phyloP scores from a whole-genome alignment of 495 filamentous ascomycete genomes.

The Neurospora sp. region DNA sequence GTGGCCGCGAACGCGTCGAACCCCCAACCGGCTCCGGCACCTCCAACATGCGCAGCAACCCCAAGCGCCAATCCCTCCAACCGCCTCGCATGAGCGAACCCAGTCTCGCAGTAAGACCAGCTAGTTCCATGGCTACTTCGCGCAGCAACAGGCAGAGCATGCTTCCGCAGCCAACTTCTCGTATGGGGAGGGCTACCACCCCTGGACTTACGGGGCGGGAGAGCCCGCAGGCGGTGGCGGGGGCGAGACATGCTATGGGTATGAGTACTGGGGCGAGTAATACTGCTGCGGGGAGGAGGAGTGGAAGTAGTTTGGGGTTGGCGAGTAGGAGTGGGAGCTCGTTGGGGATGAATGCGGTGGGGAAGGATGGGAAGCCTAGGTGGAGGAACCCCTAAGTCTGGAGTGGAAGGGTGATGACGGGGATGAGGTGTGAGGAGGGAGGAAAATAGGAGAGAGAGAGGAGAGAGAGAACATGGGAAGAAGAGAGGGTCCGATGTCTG shows the following conservation, averaged over 20 bases:
- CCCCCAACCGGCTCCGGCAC: slow-evolving; percentile 23
- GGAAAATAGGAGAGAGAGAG: too few relatives aligned
- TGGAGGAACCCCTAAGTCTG: too few relatives aligned
- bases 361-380: slow-evolving; percentile 18
- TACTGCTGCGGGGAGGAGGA: neutral
- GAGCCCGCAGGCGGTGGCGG: slow-evolving; percentile 31
- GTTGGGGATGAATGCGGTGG: slow-evolving; percentile 2
- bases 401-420: too few relatives aligned
- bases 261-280: slow-evolving; percentile 11
- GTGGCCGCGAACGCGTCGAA: neutral
- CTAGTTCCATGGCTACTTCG: slow-evolving; percentile 36
- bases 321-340: neutral
- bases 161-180: slow-evolving; percentile 38
- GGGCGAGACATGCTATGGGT: slow-evolving; percentile 29
- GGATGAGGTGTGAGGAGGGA: too few relatives aligned
- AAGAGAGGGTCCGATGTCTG: too few relatives aligned
- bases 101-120: slow-evolving; percentile 22
- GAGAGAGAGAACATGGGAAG: too few relatives aligned
- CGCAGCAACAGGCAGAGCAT: slow-evolving; percentile 28
- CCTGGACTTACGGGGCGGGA: slow-evolving; percentile 20
- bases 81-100: slow-evolving; percentile 20
- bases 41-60: slow-evolving; percentile 22
- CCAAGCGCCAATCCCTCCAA: slow-evolving; percentile 39
- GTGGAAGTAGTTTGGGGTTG: neutral
- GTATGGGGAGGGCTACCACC: neutral